A percentile compares a stretch with the other conserved stretches of the same genome.
These are phyloP conservation scores for Candida chauliodis DNA, from an alignment of 805 yeast genomes.

Conservation along the genomic window DNA sequence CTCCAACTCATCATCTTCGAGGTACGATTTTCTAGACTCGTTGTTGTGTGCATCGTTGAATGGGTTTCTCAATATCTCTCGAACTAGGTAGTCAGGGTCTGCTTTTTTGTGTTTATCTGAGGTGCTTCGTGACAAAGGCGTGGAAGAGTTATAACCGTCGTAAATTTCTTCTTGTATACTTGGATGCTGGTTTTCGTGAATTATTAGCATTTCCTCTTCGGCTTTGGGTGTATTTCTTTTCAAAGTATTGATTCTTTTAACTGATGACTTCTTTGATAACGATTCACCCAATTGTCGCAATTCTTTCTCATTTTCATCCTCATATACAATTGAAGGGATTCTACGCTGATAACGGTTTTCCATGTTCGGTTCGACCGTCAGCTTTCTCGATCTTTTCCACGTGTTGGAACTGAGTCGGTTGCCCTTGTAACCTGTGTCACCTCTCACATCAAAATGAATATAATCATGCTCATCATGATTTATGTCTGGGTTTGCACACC, in stretches of 20 bases:
- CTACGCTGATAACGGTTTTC: not conserved
- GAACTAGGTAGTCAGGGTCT: conserved; percentile 1
- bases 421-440: not conserved
- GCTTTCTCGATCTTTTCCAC: not conserved
- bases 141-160: conserved; percentile 20
- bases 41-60: not conserved
- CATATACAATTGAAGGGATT: not conserved
- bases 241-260: conserved; percentile 20
- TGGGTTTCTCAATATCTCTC: conserved; percentile 4
- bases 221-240: conserved; percentile 4
- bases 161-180: conserved; percentile 21
- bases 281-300: conserved; percentile 35
- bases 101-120: not conserved
- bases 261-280: conserved; percentile 31
- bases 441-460: not conserved
- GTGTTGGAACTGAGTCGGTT: not conserved
- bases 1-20: conserved; percentile 23
- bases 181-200: conserved; percentile 13
- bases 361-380: not conserved
- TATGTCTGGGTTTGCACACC: conserved; percentile 51
- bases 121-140: conserved; percentile 3
- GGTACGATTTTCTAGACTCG: conserved; percentile 12
- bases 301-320: conserved; percentile 21
- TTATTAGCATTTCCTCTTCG: conserved; percentile 6
- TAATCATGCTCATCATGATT: conserved; percentile 3